Evolutionary conservation across 768 basidiomycete species (phyloP).

Genomic region (Boletus coccyginus): DNA sequence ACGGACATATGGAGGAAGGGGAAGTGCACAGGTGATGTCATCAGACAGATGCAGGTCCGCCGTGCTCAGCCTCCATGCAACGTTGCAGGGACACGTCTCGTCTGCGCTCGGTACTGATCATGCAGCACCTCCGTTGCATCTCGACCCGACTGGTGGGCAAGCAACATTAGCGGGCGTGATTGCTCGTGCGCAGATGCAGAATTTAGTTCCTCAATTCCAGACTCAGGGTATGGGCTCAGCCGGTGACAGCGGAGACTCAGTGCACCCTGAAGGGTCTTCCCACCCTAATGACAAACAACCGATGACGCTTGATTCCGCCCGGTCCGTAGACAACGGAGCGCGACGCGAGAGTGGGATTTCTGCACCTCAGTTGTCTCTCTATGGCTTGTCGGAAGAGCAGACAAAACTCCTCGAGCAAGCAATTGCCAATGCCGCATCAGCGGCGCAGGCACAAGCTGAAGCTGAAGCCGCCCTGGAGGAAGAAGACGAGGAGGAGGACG

Average conservation of each 20-base stretch:
- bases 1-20: constrained; percentile 52
- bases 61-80: constrained; percentile 52
- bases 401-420: constrained; percentile 66
- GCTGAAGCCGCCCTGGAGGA: constrained; percentile 76
- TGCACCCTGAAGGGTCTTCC: constrained; percentile 13
- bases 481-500: constrained; percentile 54
- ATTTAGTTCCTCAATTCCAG: constrained; percentile 24
- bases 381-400: constrained; percentile 74
- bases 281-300: constrained; percentile 1
- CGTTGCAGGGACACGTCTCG: constrained; percentile 58
- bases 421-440: constrained; percentile 69
- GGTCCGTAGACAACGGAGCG: constrained; percentile 5
- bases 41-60: constrained; percentile 50
- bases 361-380: constrained; percentile 54
- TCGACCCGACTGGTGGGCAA: constrained; percentile 54
- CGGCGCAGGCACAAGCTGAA: constrained; percentile 75
- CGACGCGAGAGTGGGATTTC: constrained; percentile 7
- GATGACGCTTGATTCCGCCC: constrained; percentile 4
- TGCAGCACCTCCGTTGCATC: constrained; percentile 27
- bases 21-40: constrained; percentile 50
- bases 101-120: constrained; percentile 47
- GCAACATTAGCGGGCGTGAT: constrained; percentile 72
- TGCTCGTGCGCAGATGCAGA: constrained; percentile 63
- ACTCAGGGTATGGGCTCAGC: constrained; percentile 7
- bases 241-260: background rate